Evolutionary conservation across 805 yeast species (phyloP), one percentile per base, ranked within the genome.

Genomic region (Clavispora santaluciae): DNA sequence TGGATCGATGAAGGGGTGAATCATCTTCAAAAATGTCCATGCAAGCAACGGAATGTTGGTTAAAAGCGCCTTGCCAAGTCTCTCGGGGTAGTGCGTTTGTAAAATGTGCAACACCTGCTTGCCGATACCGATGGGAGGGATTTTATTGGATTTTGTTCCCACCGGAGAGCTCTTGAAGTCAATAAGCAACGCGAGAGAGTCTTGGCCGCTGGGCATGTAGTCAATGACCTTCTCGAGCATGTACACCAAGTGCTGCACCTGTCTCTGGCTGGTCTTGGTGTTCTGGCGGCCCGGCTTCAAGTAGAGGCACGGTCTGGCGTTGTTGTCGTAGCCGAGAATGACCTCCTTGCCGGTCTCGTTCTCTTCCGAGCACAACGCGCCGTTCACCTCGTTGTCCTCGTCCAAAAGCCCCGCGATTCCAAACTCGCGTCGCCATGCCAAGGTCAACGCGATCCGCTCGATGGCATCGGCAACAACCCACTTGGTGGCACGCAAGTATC

Each of bases 11-110:
- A 93, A 93, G 5, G 99, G 99, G 54, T 86, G 87, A 49, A 91
- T 90, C 48, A 93, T 68, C 66, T 86, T 90, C 51, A 93, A 68
- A 55, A 93, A 93, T 8, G 96, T 82, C 86, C 95, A 86, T 6
- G 90, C 98, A 41, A 90, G 65, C 78, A 93, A 86, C 11, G 98
- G 98, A 50, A 93, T 89, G 63, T 93, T 91, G 36, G 95, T 86
- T 40, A 93, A 72, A 36, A 90, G 72, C 0, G 97, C 97, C 58
- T 83, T 84, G 29, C 99, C 99, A 44, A 93, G 72, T 55, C 99
- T 78, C 61, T 93, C 99, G 4, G 99, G 99, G 61, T 93, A 93
- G 63, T 93, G 99, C 10, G 95, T 89, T 66, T 93, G 99, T 53
- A 93, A 70, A 59, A 93, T 93, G 61, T 85, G 87, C 50, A 93